Evolutionary conservation across 306 rosid genomes (phyloP).

Genomic region (Sophora flavescens): DNA sequence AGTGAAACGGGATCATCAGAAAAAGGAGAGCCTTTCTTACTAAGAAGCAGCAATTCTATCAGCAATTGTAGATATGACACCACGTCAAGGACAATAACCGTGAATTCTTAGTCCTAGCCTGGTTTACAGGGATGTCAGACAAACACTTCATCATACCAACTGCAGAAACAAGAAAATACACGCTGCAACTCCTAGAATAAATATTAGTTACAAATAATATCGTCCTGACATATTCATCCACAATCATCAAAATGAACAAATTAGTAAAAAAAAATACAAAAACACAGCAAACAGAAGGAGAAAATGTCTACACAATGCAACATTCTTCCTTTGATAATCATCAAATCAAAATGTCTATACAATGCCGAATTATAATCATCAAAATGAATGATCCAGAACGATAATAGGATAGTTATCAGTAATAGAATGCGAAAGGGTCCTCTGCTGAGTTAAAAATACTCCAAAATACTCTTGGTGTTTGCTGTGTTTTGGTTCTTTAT

Average conservation of each 20-base stretch:
- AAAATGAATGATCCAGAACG: too few relatives aligned
- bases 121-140: too few relatives aligned
- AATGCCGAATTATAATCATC: neutral
- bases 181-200: neutral
- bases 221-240: too few relatives aligned
- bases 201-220: neutral
- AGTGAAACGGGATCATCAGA: too few relatives aligned
- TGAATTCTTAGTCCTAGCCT: neutral
- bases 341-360: neutral
- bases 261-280: too few relatives aligned
- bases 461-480: neutral
- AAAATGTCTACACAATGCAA: neutral
- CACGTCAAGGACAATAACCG: neutral
- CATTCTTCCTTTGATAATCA: neutral
- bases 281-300: neutral
- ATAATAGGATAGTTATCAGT: too few relatives aligned
- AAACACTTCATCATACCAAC: too few relatives aligned
- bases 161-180: neutral
- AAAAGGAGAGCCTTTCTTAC: too few relatives aligned
- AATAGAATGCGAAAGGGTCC: too few relatives aligned
- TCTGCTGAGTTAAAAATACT: too few relatives aligned
- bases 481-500: neutral
- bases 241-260: neutral
- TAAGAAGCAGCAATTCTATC: too few relatives aligned
- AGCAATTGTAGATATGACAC: neutral